Evolutionary conservation across 78 protist genomes (phyloP).

Genomic region (Dictyostelium brefeldianum): DNA sequence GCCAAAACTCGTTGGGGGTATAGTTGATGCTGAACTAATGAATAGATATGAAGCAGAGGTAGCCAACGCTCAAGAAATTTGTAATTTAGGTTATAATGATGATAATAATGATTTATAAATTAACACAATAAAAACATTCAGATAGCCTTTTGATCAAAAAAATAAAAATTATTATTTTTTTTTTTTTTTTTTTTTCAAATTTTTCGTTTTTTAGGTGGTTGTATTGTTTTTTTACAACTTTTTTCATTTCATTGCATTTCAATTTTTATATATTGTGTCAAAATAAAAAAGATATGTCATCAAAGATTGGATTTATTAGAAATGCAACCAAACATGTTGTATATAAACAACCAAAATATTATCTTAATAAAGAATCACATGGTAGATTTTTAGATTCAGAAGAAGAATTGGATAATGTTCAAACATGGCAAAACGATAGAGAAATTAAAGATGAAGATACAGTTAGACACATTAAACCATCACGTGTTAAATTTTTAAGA

Average conservation of each 20-base stretch:
- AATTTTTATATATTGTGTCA: no score
- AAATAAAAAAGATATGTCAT: not conserved
- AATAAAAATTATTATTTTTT: no score
- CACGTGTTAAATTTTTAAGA: conserved; percentile 24
- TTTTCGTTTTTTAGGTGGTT: no score
- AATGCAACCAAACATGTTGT: not conserved
- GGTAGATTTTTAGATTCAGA: not conserved
- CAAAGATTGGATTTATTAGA: conserved; percentile 1
- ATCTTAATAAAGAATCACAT: not conserved
- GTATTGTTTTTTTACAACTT: no score
- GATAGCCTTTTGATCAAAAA: no score
- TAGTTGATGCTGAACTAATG: conserved; percentile 76
- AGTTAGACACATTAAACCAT: not conserved
- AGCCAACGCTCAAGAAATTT: conserved; percentile 75
- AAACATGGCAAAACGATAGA: not conserved
- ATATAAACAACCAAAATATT: not conserved
- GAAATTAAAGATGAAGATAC: not conserved
- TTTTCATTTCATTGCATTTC: not conserved
- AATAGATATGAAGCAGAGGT: conserved; percentile 86
- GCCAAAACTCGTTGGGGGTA: conserved; percentile 92
- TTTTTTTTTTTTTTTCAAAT: no score
- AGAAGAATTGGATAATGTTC: not conserved
- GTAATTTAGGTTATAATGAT: conserved; percentile 80
- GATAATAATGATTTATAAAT: conserved; percentile 66
- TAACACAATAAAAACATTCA: no score